Evolutionary conservation across 1,139 yeast species (phyloP).

Genomic region (Candida frijolesensis): DNA sequence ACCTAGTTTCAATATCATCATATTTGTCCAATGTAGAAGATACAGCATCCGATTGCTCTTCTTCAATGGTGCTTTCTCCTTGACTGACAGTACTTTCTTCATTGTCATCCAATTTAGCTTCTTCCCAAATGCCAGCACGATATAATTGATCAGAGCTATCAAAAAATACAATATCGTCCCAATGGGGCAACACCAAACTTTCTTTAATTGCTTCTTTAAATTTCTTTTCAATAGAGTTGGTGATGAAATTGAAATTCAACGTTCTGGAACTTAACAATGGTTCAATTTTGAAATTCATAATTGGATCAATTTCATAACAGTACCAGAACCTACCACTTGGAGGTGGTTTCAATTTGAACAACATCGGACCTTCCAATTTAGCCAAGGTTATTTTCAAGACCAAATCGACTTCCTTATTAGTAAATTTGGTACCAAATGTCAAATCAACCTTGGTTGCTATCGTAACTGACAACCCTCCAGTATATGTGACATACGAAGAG

Average conservation of each 20-base stretch:
- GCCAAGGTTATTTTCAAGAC: constrained; percentile 71
- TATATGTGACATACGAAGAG: constrained; percentile 63
- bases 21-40: constrained; percentile 5
- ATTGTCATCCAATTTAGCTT: constrained; percentile 1
- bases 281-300: constrained; percentile 71
- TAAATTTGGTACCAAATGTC: constrained; percentile 74
- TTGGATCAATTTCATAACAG: constrained; percentile 79
- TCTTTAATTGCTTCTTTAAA: constrained; percentile 80
- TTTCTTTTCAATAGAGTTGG: constrained; percentile 76
- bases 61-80: constrained; percentile 10
- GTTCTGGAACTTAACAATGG: constrained; percentile 88
- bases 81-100: constrained; percentile 7
- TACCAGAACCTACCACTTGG: constrained; percentile 94
- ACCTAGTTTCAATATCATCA: constrained; percentile 12
- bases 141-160: constrained; percentile 66
- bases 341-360: constrained; percentile 77
- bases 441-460: constrained; percentile 78
- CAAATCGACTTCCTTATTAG: constrained; percentile 76
- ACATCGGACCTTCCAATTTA: constrained; percentile 71
- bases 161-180: constrained; percentile 84
- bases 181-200: constrained; percentile 77
- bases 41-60: constrained; percentile 8
- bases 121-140: constrained; percentile 92
- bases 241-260: constrained; percentile 73
- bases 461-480: constrained; percentile 73